Evolutionary conservation across 2,329 filamentous ascomycete genomes (phyloP), one percentile per base, ranked within the genome.

Genomic region (Rutstroemia sydowiana): DNA sequence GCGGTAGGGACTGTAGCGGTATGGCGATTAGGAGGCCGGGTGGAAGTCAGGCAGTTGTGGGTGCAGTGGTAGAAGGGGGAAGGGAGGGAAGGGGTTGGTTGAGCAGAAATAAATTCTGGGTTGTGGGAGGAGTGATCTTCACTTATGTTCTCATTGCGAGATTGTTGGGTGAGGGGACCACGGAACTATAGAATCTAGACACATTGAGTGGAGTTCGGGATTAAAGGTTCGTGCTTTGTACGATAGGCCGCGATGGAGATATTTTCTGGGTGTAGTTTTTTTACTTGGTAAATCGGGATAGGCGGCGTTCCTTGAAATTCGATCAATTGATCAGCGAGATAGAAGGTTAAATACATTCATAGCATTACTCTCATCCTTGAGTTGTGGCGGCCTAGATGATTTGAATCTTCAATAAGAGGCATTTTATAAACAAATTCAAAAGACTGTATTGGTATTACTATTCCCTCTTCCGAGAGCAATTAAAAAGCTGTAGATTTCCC

Each of bases 61-160:
- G 76, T 2, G 78, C 75, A 8, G 80, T 95, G 1, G 85, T 93
- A n/a, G 87, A 92, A 59, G 88, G 87, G 71, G 68, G 87, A 70
- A 69, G 89, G 77, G 78, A 84, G 72, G 88, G 89, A 0, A 83
- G 89, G 61, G 81, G 88, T 53, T 97, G 89, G 88, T 68, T 95
- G 57, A 77, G 82, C 59, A 79, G 82, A 56, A 88, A 96, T 71
- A 93, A 89, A 71, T 75, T 91, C 57, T 76, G 86, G 63, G 73
- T 95, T 43, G 77, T 82, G 1, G 79, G 87, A 8, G 82, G 76
- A 0, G 70, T 82, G 16, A 74, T 96, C 26, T 87, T 97, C 64
- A 70, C 85, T 14, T 97, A 96, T 69, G 90, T 95, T 10, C 70
- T 95, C 45, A 75, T 95, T 52, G 86, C 88, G 30, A 77, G 92